Percentiles rank a stretch among this genome's conserved stretches.
Conservation (phyloP, 2,329 filamentous ascomycete genomes). For the Arthroderma sp. region DNA sequence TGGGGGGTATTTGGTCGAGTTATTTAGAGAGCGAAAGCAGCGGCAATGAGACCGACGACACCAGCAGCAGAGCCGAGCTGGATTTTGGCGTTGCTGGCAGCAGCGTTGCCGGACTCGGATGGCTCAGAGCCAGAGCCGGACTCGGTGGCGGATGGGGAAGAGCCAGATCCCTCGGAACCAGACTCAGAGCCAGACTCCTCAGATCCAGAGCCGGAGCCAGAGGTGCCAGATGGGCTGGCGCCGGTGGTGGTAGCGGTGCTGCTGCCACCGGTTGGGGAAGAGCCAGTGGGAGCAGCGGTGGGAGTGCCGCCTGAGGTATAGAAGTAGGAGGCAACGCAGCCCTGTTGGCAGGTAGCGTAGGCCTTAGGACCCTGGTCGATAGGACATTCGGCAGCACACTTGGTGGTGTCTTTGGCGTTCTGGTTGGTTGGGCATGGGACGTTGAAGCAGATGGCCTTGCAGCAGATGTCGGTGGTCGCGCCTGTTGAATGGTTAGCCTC, state of each 20-base stretch:
- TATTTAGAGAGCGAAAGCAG: slow-evolving; percentile 28
- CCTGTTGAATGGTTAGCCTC: slow-evolving; percentile 22
- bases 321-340: slow-evolving; percentile 41
- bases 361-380: slow-evolving; percentile 36
- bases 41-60: slow-evolving; percentile 26
- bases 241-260: slow-evolving; percentile 11
- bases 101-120: slow-evolving; percentile 4
- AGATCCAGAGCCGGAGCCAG: slow-evolving; percentile 7
- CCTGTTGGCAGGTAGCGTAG: slow-evolving; percentile 39
- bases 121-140: slow-evolving; percentile 11
- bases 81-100: neutral
- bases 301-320: slow-evolving; percentile 23
- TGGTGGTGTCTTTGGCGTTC: slow-evolving; percentile 40
- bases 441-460: slow-evolving; percentile 40
- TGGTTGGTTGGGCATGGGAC: slow-evolving; percentile 42
- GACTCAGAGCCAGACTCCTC: slow-evolving; percentile 13
- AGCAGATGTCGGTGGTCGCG: slow-evolving; percentile 36
- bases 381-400: slow-evolving; percentile 41
- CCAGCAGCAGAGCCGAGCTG: slow-evolving; percentile 23
- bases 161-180: slow-evolving; percentile 2
- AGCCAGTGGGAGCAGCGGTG: neutral
- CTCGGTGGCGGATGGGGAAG: slow-evolving; percentile 13
- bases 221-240: slow-evolving; percentile 11
- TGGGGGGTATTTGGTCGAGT: neutral
- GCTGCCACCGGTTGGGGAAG: slow-evolving; percentile 9